phyloP scores from a whole-genome alignment of 2,329 filamentous ascomycete species.

The Verticillium nonalfalfae region DNA sequence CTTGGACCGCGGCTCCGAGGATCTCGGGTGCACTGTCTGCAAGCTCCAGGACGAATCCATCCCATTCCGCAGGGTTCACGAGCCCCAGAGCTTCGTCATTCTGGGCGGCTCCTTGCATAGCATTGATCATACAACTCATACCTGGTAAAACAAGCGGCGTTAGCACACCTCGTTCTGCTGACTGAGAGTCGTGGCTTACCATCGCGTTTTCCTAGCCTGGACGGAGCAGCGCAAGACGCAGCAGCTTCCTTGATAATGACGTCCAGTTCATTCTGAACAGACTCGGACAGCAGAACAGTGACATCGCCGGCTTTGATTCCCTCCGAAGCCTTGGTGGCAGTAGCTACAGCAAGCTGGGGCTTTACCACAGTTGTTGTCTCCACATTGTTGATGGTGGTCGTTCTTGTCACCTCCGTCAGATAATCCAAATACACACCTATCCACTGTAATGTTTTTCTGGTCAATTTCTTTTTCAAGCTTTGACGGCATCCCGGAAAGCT shows the following conservation, averaged over 20 bases:
- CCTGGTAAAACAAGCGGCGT: no score
- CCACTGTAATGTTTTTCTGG: background rate
- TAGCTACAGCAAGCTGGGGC: conserved; percentile 1
- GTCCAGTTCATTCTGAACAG: background rate
- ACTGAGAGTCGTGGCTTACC: background rate
- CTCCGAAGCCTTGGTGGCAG: background rate
- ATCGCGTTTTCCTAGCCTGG: conserved; percentile 2
- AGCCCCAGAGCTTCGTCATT: no score
- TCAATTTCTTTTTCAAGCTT: no score
- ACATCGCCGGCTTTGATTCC: conserved; percentile 2
- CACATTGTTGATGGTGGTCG: background rate
- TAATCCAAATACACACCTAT: background rate
- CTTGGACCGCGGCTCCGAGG: background rate
- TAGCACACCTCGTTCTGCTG: no score
- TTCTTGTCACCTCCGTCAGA: background rate
- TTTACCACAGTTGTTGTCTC: conserved; percentile 3
- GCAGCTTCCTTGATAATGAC: background rate
- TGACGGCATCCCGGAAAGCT: no score
- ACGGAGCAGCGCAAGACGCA: background rate
- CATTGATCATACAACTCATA: no score
- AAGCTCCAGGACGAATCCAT: no score
- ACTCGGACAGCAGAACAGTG: background rate
- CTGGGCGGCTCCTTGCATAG: no score
- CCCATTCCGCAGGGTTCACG: no score
- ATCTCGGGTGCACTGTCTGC: background rate